Percentiles rank a stretch among this genome's conserved stretches.
Conservation (phyloP, 805 yeast genomes). For the Nakazawaea anatomiae region DNA sequence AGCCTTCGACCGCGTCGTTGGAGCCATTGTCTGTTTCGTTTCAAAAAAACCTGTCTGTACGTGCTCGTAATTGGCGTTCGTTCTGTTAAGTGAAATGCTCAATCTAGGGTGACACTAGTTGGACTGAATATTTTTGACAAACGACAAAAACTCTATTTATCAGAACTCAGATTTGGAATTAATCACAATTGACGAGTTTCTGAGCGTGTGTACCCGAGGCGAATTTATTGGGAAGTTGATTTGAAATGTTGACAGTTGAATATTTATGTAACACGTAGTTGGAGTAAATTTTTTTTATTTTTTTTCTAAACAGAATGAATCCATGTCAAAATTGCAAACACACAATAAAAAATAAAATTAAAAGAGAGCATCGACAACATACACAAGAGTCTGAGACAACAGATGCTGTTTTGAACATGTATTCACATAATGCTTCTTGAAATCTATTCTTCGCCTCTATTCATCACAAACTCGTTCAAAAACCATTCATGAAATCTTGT, state of each 20-base stretch:
- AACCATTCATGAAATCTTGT: conserved; percentile 67
- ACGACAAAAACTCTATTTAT: too few species aligned
- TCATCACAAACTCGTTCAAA: conserved; percentile 47
- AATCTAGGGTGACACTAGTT: too few species aligned
- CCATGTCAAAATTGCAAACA: not conserved
- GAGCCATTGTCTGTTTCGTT: not conserved
- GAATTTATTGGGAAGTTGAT: too few species aligned
- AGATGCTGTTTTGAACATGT: not conserved
- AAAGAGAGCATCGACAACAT: not conserved
- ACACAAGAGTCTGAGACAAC: too few species aligned
- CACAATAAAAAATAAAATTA: not conserved
- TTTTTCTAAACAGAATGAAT: not conserved
- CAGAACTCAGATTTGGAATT: too few species aligned
- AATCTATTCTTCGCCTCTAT: not conserved
- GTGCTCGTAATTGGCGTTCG: too few species aligned
- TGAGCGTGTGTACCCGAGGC: too few species aligned
- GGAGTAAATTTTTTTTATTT: not conserved
- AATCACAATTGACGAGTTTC: too few species aligned
- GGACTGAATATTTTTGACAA: too few species aligned
- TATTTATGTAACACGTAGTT: not conserved
- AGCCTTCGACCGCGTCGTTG: conserved; percentile 2
- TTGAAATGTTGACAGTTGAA: not conserved
- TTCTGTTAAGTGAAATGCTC: too few species aligned
- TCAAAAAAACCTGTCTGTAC: too few species aligned
- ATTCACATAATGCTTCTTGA: too few species aligned